Evolutionary conservation across 1,284 basidiomycete genomes (phyloP).

Genomic region (Taiwanofungus camphoratus): DNA sequence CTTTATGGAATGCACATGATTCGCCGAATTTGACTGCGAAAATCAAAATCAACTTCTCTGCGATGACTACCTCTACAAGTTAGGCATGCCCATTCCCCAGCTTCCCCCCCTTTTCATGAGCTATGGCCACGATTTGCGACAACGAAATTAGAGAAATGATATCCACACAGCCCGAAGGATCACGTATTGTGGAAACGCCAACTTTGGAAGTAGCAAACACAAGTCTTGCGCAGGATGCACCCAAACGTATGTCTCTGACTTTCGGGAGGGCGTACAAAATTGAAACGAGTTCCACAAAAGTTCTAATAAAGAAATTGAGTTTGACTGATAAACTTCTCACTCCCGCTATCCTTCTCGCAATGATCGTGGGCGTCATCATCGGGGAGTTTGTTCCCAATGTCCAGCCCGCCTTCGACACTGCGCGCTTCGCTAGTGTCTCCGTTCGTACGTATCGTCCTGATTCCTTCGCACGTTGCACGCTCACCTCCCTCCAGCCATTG

Average conservation of each 20-base stretch:
- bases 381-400: conserved; percentile 56
- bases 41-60: neutral
- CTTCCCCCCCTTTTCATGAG: neutral
- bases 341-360: conserved; percentile 65
- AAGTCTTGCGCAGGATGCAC: neutral
- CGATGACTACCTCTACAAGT: no score
- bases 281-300: conserved; percentile 24
- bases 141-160: neutral
- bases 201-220: neutral
- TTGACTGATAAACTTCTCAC: conserved; percentile 68
- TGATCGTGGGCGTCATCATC: conserved; percentile 78
- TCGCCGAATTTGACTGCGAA: neutral
- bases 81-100: neutral
- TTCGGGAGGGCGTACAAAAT: neutral
- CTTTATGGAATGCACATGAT: no score
- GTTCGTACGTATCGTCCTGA: conserved; percentile 41
- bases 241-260: neutral
- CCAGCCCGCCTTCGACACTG: conserved; percentile 47
- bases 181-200: no score
- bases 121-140: neutral
- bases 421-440: conserved; percentile 49
- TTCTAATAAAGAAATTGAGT: conserved; percentile 39
- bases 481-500: conserved; percentile 60
- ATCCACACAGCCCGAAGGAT: neutral
- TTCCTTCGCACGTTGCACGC: conserved; percentile 1